A percentile compares a stretch with the other conserved stretches of the same genome.
phyloP scores from a whole-genome alignment of 164 flowering plant species.

The Magnolia kwangsiensis region DNA sequence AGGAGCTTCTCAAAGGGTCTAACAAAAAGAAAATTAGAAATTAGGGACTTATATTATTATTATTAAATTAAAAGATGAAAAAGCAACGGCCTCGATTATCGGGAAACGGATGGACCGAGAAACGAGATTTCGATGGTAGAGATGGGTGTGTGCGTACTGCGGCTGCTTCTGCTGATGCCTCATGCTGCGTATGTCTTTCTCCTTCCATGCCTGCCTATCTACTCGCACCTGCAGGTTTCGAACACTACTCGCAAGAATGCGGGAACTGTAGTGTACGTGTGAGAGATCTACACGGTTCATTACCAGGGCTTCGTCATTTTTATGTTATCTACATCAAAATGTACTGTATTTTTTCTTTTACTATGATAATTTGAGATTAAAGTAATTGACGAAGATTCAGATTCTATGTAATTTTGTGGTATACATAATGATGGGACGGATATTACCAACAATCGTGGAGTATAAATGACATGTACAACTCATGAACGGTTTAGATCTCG shows the following conservation, averaged over 20 bases:
- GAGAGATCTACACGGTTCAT: too few species aligned
- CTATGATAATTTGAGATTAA: too few species aligned
- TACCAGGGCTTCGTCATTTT: too few species aligned
- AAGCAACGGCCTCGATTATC: conserved; percentile 30
- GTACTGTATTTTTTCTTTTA: too few species aligned
- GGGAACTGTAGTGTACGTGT: too few species aligned
- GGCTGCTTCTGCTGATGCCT: neutral
- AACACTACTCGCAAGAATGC: neutral
- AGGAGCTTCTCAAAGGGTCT: neutral
- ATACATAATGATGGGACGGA: too few species aligned
- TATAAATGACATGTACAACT: too few species aligned
- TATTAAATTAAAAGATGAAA: neutral
- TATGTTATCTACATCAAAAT: too few species aligned
- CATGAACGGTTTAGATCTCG: too few species aligned
- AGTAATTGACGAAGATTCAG: too few species aligned
- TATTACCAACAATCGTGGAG: too few species aligned
- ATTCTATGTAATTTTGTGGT: too few species aligned
- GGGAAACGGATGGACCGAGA: conserved; percentile 43
- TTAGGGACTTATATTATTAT: neutral
- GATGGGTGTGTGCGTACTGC: conserved; percentile 2
- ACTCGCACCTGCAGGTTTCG: neutral
- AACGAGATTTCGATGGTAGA: conserved; percentile 18
- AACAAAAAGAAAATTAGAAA: neutral
- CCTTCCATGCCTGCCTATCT: neutral
- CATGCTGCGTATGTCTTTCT: conserved; percentile 4